phyloP scores from a whole-genome alignment of 345 rosid species.

The rapeseed (Brassica napus) region Da-Ae NC_063438.1:22258001-22258500 shows the following conservation, averaged over 20 bases:
- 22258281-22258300: constrained; percentile 41
- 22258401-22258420: not conserved
- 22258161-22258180: constrained; percentile 62
- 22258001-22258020: constrained; percentile 21
- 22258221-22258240: constrained; percentile 40
- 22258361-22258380: not conserved
- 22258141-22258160: constrained; percentile 10
- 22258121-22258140: not conserved
- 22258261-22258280: constrained; percentile 61
- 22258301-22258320: constrained; percentile 37
- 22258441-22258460: not conserved
- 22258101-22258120: not conserved
- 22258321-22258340: constrained; percentile 27
- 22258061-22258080: constrained; percentile 51
- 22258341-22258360: constrained; percentile 34
- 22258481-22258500: constrained; percentile 19
- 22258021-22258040: constrained; percentile 47
- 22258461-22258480: not conserved
- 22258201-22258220: constrained; percentile 49
- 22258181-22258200: constrained; percentile 45
- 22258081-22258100: not conserved
- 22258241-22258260: constrained; percentile 54
- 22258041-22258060: constrained; percentile 56
- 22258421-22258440: not conserved
- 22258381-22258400: constrained; percentile 33